Evolutionary conservation across 306 rosid genomes (phyloP).

Genomic region (Ochetophila trinervis): DNA sequence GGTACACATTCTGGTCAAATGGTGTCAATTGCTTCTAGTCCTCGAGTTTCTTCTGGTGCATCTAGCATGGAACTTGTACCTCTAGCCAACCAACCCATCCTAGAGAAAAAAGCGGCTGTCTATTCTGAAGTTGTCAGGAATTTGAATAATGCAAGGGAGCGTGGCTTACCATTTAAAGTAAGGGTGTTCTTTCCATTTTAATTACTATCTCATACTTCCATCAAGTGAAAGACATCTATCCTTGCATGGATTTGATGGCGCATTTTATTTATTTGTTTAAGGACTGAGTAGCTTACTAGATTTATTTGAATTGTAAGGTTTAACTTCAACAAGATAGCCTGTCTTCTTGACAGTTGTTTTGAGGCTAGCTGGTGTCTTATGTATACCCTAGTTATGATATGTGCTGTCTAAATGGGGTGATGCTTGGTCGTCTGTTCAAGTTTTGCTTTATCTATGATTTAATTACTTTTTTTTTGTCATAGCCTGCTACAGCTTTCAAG

Average conservation of each 20-base stretch:
- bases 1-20: constrained; percentile 58
- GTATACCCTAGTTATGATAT: background rate
- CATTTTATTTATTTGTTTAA: constrained; percentile 1
- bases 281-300: constrained; percentile 17
- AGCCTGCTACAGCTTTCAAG: constrained; percentile 89
- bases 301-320: constrained; percentile 12
- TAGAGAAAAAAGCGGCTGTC: constrained; percentile 73
- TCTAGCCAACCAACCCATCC: constrained; percentile 57
- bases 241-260: constrained; percentile 12
- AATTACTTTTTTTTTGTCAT: constrained; percentile 9
- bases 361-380: background rate
- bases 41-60: constrained; percentile 51
- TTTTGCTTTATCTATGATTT: background rate
- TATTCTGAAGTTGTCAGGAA: constrained; percentile 82
- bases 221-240: constrained; percentile 9
- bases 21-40: constrained; percentile 45
- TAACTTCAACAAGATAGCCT: constrained; percentile 12
- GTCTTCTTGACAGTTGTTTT: constrained; percentile 8
- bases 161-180: constrained; percentile 77
- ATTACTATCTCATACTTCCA: background rate
- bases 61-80: constrained; percentile 53
- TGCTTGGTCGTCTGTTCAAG: background rate
- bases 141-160: constrained; percentile 82
- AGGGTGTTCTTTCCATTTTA: constrained; percentile 12
- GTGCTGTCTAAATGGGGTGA: background rate